phyloP scores from a whole-genome alignment of 2,329 filamentous ascomycete genomes.

The Penicillium sp. region DNA sequence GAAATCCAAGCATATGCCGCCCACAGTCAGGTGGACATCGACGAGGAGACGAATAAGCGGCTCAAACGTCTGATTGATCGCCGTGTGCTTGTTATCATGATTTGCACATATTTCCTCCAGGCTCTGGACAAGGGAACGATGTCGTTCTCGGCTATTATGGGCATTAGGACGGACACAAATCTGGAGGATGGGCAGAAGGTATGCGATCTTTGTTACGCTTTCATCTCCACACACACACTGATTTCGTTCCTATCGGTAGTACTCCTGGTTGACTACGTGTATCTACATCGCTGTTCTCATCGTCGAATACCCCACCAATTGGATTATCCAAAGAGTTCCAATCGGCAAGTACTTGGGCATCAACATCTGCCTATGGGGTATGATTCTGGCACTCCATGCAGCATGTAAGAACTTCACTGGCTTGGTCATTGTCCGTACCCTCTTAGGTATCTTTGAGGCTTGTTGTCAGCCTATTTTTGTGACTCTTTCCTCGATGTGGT shows the following conservation, averaged over 20 bases:
- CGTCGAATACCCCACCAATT: conserved; percentile 72
- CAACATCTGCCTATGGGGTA: conserved; percentile 64
- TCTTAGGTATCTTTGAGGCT: conserved; percentile 70
- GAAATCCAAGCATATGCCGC: conserved; percentile 70
- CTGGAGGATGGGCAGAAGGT: conserved; percentile 40
- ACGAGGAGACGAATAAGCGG: conserved; percentile 58
- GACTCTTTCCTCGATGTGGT: conserved; percentile 68
- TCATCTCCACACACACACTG: neutral
- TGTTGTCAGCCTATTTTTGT: conserved; percentile 68
- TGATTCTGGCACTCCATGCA: conserved; percentile 59
- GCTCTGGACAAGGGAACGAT: conserved; percentile 43
- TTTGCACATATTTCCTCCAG: conserved; percentile 70
- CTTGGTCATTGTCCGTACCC: conserved; percentile 59
- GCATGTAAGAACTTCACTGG: conserved; percentile 59
- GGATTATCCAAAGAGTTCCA: conserved; percentile 61
- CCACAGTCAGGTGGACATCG: conserved; percentile 56
- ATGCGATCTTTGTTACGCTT: neutral
- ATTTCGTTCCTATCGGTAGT: conserved; percentile 43
- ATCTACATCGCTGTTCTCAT: conserved; percentile 70
- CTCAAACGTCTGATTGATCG: conserved; percentile 65
- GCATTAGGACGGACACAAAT: conserved; percentile 47
- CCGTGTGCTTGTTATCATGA: conserved; percentile 68
- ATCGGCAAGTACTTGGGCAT: conserved; percentile 65
- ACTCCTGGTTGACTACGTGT: conserved; percentile 69
- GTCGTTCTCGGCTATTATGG: conserved; percentile 45